phyloP scores from a whole-genome alignment of 352 stramenopile species.

The Phytopythium mirpurense region DNA sequence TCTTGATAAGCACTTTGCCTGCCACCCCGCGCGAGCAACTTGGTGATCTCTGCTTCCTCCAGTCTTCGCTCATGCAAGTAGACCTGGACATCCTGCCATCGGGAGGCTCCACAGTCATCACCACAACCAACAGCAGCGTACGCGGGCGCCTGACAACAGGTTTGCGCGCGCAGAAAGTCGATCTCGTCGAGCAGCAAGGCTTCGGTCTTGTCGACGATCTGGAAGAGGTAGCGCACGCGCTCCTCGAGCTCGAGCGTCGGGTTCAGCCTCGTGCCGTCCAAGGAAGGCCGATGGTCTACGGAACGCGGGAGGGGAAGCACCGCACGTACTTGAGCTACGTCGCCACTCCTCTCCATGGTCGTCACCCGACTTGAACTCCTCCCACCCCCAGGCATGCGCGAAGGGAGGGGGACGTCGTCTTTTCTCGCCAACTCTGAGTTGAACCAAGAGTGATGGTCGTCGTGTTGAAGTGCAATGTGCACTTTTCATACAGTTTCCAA shows the following conservation, averaged over 20 bases:
- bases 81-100: not conserved
- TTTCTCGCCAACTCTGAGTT: not conserved
- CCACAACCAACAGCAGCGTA: not conserved
- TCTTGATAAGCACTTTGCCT: not conserved
- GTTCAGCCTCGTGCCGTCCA: not conserved
- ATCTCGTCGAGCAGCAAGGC: slow-evolving; percentile 3
- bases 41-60: not conserved
- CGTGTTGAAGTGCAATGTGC: no score
- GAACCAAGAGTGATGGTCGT: not conserved
- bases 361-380: no score
- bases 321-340: no score
- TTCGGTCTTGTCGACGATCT: slow-evolving; percentile 1
- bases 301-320: no score
- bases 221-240: not conserved
- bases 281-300: not conserved
- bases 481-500: no score
- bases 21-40: not conserved
- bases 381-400: no score
- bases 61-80: not conserved
- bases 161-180: not conserved
- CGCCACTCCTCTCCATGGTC: no score
- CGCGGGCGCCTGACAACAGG: not conserved
- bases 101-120: not conserved
- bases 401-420: no score
- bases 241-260: not conserved